phyloP scores from a whole-genome alignment of 306 rosid species.

The Vigna trinervia region DNA sequence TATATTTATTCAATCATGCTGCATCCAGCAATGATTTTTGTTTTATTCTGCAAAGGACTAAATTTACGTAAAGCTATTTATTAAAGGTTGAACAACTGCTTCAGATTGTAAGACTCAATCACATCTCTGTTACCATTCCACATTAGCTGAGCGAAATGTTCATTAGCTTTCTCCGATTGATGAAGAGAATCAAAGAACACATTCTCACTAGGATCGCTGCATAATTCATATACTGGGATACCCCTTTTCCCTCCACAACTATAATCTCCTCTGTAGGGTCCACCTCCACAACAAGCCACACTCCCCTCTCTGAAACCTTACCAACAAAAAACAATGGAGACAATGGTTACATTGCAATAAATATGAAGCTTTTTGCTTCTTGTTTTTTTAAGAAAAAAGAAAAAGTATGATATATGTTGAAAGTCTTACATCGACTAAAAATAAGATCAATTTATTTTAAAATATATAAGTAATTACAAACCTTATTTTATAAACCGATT shows the following conservation, averaged over 20 bases:
- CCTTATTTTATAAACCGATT: too few relatives aligned
- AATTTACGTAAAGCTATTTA: too few relatives aligned
- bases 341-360: neutral
- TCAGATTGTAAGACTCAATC: slow-evolving; percentile 46
- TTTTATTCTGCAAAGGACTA: too few relatives aligned
- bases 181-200: slow-evolving; percentile 63
- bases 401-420: too few relatives aligned
- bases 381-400: too few relatives aligned
- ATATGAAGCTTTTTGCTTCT: neutral
- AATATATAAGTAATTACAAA: too few relatives aligned
- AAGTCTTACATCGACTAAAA: too few relatives aligned
- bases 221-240: slow-evolving; percentile 46
- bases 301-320: slow-evolving; percentile 61
- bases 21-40: too few relatives aligned
- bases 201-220: slow-evolving; percentile 46
- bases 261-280: slow-evolving; percentile 55
- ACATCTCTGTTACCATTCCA: slow-evolving; percentile 47
- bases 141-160: slow-evolving; percentile 44
- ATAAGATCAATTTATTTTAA: too few relatives aligned
- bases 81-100: slow-evolving; percentile 28
- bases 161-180: slow-evolving; percentile 49
- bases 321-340: neutral
- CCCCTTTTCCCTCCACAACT: slow-evolving; percentile 75
- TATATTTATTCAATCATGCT: too few relatives aligned
- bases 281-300: slow-evolving; percentile 68